Percentiles rank a stretch among this genome's conserved stretches.
Conservation (phyloP, 2,329 filamentous ascomycete species). For the Pyrenophora seminiperda region DNA sequence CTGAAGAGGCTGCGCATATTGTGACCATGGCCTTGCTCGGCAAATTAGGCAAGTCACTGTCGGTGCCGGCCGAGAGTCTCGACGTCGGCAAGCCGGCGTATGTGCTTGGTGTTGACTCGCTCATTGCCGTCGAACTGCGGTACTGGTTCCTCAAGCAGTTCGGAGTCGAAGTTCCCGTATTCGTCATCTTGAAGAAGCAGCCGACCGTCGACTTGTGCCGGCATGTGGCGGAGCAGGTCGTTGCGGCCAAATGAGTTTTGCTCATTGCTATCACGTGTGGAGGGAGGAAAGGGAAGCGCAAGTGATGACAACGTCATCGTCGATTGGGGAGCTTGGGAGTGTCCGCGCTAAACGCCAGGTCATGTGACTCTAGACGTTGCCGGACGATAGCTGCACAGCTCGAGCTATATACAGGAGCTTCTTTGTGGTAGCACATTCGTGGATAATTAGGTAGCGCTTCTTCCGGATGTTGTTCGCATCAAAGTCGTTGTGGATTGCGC, state of each 20-base stretch:
- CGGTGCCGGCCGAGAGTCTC: conserved; percentile 11
- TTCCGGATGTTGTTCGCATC: too few species aligned
- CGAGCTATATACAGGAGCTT: too few species aligned
- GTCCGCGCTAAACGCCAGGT: too few species aligned
- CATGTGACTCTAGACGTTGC: too few species aligned
- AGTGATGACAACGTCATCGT: too few species aligned
- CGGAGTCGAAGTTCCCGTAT: conserved; percentile 22
- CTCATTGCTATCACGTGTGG: too few species aligned
- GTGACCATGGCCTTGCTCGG: conserved; percentile 9
- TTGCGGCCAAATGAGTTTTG: conserved; percentile 4
- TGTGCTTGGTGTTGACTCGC: conserved; percentile 29
- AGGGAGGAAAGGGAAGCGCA: too few species aligned
- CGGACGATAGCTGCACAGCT: too few species aligned
- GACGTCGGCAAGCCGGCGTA: conserved; percentile 10
- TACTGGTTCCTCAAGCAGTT: conserved; percentile 27
- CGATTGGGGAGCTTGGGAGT: too few species aligned
- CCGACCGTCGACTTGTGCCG: conserved; percentile 4
- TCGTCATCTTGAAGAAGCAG: conserved; percentile 25
- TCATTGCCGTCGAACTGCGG: conserved; percentile 31
- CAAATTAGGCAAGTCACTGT: conserved; percentile 12
- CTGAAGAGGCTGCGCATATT: conserved; percentile 10
- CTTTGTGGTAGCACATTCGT: too few species aligned
- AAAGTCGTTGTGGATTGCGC: too few species aligned
- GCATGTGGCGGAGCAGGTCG: conserved; percentile 10
- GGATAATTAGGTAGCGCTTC: too few species aligned